phyloP scores from a whole-genome alignment of 2,329 filamentous ascomycete species.

The Nannizziopsis arthrosporioides region DNA sequence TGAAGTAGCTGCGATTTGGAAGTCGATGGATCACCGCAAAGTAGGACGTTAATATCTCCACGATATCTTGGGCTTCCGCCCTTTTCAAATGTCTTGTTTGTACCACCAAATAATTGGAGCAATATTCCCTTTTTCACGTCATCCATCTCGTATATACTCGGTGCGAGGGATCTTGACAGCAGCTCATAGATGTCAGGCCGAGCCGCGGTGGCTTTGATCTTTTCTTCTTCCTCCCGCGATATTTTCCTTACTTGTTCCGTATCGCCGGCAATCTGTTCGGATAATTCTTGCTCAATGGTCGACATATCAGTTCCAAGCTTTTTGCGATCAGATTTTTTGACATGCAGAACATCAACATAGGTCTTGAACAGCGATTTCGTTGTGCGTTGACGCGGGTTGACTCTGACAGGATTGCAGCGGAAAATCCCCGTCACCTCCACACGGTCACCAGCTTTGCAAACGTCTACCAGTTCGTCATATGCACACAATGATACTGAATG shows the following conservation, averaged over 20 bases:
- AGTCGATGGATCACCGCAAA: constrained; percentile 94
- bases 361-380: constrained; percentile 97
- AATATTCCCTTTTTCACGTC: constrained; percentile 98
- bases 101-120: constrained; percentile 90
- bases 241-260: constrained; percentile 78
- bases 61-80: constrained; percentile 90
- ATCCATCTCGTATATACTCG: constrained; percentile 94
- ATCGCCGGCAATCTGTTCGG: constrained; percentile 57
- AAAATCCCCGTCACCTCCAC: constrained; percentile 96
- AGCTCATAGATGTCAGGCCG: constrained; percentile 87
- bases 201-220: constrained; percentile 68
- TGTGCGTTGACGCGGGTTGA: constrained; percentile 84
- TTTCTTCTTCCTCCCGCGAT: constrained; percentile 72
- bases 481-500: constrained; percentile 94
- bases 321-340: constrained; percentile 93
- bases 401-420: constrained; percentile 80
- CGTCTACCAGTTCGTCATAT: constrained; percentile 93
- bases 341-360: constrained; percentile 87
- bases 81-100: constrained; percentile 96
- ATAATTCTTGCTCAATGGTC: constrained; percentile 73
- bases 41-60: constrained; percentile 92
- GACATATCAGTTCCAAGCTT: constrained; percentile 83
- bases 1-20: constrained; percentile 88
- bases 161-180: constrained; percentile 77
- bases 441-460: constrained; percentile 94